These are phyloP conservation scores for Parietaria judaica DNA, from an alignment of 306 rosid species.

Conservation along the genomic window DNA sequence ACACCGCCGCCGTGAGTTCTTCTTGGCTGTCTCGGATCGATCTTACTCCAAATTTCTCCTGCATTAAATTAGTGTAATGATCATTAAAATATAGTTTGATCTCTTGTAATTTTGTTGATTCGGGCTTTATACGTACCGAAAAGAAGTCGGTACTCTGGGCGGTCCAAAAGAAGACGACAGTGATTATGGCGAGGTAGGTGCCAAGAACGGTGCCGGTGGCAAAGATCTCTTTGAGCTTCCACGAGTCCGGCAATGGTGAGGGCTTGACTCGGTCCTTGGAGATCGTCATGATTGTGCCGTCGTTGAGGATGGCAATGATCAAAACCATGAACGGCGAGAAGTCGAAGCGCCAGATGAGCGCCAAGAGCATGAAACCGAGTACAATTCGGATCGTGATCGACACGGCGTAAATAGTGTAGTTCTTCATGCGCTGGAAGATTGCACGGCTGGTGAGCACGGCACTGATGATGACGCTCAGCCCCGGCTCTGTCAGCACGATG, in stretches of 20 bases:
- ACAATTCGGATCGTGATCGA: slow-evolving; percentile 83
- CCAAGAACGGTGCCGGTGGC: slow-evolving; percentile 74
- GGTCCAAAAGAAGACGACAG: slow-evolving; percentile 80
- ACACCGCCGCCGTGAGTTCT: slow-evolving; percentile 78
- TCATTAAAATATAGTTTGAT: background rate
- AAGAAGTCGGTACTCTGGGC: slow-evolving; percentile 57
- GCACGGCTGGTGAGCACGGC: slow-evolving; percentile 90
- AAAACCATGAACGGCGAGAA: slow-evolving; percentile 96
- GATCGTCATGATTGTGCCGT: slow-evolving; percentile 94
- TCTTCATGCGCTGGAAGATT: slow-evolving; percentile 92
- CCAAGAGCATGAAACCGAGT: slow-evolving; percentile 66
- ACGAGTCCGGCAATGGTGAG: slow-evolving; percentile 88
- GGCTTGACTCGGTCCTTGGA: slow-evolving; percentile 89
- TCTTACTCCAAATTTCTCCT: slow-evolving; percentile 69
- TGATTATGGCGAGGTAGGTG: slow-evolving; percentile 76
- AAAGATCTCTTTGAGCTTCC: slow-evolving; percentile 86
- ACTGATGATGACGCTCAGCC: slow-evolving; percentile 75
- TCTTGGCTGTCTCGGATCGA: slow-evolving; percentile 26
- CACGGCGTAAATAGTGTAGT: slow-evolving; percentile 86
- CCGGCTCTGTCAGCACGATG: slow-evolving; percentile 85
- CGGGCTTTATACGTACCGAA: slow-evolving; percentile 29
- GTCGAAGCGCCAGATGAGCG: slow-evolving; percentile 86
- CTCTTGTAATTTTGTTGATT: background rate
- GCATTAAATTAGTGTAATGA: slow-evolving; percentile 1
- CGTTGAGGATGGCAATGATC: slow-evolving; percentile 80